Conservation (phyloP, 148 eudicot genomes). For the Cornus florida region DNA sequence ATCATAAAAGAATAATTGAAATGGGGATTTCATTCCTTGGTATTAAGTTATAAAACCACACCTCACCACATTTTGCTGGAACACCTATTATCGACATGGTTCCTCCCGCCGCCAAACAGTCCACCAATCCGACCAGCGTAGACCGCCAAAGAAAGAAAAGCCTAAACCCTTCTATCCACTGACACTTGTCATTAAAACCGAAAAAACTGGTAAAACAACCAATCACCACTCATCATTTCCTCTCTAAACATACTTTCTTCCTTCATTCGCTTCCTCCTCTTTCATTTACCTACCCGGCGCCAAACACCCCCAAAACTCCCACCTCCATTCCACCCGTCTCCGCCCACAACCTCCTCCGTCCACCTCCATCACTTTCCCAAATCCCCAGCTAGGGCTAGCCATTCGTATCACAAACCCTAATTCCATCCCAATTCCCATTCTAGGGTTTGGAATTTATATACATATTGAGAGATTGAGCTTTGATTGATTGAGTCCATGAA, state of each 20-base stretch:
- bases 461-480: conserved; percentile 13
- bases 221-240: neutral
- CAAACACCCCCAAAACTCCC: neutral
- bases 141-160: too few species aligned
- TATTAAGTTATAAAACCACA: too few species aligned
- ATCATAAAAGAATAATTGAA: too few species aligned
- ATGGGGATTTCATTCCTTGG: too few species aligned
- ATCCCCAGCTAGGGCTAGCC: neutral
- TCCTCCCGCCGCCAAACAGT: too few species aligned
- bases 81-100: too few species aligned
- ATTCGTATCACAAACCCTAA: neutral
- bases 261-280: neutral
- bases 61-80: too few species aligned
- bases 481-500: conserved; percentile 20
- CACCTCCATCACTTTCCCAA: neutral
- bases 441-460: conserved; percentile 22
- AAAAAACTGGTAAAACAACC: neutral
- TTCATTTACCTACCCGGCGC: neutral
- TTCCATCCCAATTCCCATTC: conserved; percentile 11
- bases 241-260: neutral
- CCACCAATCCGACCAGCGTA: too few species aligned
- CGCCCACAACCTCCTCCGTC: neutral
- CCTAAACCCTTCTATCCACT: too few species aligned
- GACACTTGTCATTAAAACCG: too few species aligned
- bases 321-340: neutral